Base-by-base conservation (phyloP, 148 eudicot genomes). In the Rhododendron kiyosumense region DNA sequence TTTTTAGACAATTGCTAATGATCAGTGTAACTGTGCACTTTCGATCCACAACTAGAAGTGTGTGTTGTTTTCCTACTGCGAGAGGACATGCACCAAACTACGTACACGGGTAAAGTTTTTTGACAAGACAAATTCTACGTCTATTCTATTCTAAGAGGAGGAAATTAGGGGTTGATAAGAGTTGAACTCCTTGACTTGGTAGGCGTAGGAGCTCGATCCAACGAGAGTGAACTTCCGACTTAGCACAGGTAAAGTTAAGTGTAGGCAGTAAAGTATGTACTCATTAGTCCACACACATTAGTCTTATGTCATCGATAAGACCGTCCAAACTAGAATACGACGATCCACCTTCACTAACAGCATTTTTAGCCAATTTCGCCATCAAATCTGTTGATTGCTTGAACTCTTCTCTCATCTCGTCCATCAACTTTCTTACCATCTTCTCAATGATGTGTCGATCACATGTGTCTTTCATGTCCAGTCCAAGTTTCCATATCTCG, bases 381-480 rank as follows among this genome's bases (percentile, higher is more conserved):
- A 52, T 54, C 43, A 10, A 61, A 81, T 52, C 36, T 11, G 67
- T 59, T 1, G 83, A 32, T 54, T 32, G 22, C 69, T 26, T 30
- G 83, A 81, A 81, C 83, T 81, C 83, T 4, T 51, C 82, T 8
- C 43, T 54, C 67, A 3, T 18, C 2, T 28, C 83, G 5, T 81
- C 83, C 83, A 81, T 81, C 65, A 81, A 32, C 57, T 52, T 59
- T 20, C 67, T 81, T 1, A 81, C 34, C 83, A 81, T 52, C 83
- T 52, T 32, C 83, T 52, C 83, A 17, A 81, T 34, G 1, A 32
- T 3, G 14, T 14, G 7, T 8, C 83, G 38, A 54, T 81, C 83
- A 3, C 83, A 81, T 0, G 13, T 30, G 5, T 81, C 83, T 10
- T 81, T 81, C 83, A 81, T 81, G 67, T 81, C 83, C 0, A 81